Conservation (phyloP, 352 stramenopile genomes). For the Phytophthora aleatoria region DNA sequence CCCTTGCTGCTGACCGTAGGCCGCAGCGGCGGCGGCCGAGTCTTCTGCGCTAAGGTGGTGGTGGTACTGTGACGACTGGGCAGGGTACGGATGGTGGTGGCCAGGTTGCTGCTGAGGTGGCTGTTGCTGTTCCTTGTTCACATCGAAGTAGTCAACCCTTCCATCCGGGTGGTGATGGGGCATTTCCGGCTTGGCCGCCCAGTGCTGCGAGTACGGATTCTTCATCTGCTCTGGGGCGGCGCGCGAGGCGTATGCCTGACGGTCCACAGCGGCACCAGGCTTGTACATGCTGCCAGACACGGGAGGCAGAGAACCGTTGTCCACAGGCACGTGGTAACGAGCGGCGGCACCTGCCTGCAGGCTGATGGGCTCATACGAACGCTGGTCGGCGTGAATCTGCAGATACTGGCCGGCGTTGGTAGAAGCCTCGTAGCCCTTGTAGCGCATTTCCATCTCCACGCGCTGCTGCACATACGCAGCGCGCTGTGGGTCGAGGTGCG, state of each 20-base stretch:
- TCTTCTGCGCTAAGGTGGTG: conserved; percentile 69
- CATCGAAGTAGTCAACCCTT: conserved; percentile 73
- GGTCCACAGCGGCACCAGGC: conserved; percentile 42
- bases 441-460: conserved; percentile 75
- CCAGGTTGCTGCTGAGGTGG: conserved; percentile 23
- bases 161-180: conserved; percentile 43
- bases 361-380: conserved; percentile 75
- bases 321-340: conserved; percentile 62
- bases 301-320: conserved; percentile 47
- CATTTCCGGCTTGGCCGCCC: conserved; percentile 58
- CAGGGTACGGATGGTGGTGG: conserved; percentile 58
- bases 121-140: conserved; percentile 69
- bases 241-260: conserved; percentile 31
- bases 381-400: conserved; percentile 75
- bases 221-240: conserved; percentile 46
- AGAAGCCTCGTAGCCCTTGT: conserved; percentile 69
- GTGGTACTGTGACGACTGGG: conserved; percentile 65
- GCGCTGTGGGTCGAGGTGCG: conserved; percentile 50
- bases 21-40: conserved; percentile 55
- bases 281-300: conserved; percentile 61
- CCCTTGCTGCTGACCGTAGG: conserved; percentile 53
- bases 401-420: conserved; percentile 61
- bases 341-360: conserved; percentile 37
- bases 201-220: conserved; percentile 70
- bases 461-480: conserved; percentile 54